These are phyloP conservation scores for Cudoniella acicularis DNA, from an alignment of 495 filamentous ascomycete genomes.

Conservation along the genomic window DNA sequence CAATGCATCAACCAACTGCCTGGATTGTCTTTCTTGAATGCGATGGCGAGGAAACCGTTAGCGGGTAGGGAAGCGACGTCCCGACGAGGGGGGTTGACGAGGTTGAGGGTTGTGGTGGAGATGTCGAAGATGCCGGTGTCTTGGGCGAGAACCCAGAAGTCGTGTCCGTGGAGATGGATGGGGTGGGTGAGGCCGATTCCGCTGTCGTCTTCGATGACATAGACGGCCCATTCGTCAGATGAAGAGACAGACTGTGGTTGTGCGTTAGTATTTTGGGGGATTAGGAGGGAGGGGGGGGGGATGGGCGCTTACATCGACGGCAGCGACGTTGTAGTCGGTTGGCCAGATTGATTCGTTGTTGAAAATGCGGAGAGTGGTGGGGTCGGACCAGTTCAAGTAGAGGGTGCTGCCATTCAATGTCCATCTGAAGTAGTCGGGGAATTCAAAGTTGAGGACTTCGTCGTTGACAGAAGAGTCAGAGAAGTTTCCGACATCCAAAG, in stretches of 20 bases:
- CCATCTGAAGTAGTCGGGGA: conserved; percentile 33
- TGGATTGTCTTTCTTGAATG: conserved; percentile 56
- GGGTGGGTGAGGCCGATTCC: conserved; percentile 37
- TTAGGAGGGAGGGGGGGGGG: conserved; percentile 36
- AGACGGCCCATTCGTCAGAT: conserved; percentile 31
- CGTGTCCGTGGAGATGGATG: conserved; percentile 55
- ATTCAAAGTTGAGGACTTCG: conserved; percentile 19
- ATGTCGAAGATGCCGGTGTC: conserved; percentile 30
- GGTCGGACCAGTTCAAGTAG: conserved; percentile 40
- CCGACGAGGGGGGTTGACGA: conserved; percentile 50
- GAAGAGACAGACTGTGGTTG: too few species aligned
- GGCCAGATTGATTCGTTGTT: conserved; percentile 33
- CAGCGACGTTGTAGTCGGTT: conserved; percentile 33
- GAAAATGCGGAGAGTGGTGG: conserved; percentile 35
- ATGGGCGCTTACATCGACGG: conserved; percentile 35
- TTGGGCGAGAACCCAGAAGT: conserved; percentile 54
- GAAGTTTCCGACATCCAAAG: conserved; percentile 27
- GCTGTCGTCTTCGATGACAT: conserved; percentile 32
- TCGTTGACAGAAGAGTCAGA: conserved; percentile 12
- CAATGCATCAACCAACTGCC: conserved; percentile 56
- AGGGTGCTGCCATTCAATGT: conserved; percentile 37
- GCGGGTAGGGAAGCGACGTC: conserved; percentile 53
- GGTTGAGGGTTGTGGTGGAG: conserved; percentile 30
- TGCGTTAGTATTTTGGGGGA: conserved; percentile 33
- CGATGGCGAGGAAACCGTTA: conserved; percentile 45